Base-by-base conservation (phyloP, 768 basidiomycete genomes). In the Symmetrospora coprosmae region DNA sequence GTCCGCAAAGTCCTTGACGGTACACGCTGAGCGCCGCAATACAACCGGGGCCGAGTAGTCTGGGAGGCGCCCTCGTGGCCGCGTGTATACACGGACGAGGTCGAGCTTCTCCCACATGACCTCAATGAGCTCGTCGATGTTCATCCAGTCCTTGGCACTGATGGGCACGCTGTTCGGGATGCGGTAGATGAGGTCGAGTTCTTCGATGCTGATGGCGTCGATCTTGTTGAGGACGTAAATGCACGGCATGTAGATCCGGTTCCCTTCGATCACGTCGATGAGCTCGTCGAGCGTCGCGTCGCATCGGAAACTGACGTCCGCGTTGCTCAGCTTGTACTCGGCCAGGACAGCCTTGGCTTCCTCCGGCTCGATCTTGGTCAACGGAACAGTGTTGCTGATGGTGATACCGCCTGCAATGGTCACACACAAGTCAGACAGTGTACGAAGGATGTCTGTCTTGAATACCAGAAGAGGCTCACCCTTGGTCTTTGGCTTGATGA, bases 251-350 rank as follows among this genome's bases (percentile, higher is more conserved):
- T 94, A 94, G 16, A 94, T 86, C 82, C 90, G 77, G 72, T 94
- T 96, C 50, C 89, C 94, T 75, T 99, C 94, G 53, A 97, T 82
- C 34, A 97, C 87, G 69, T 99, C 94, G 46, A 99, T 91, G 9
- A 99, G 74, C 71, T 99, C 94, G 71, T 99, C 94, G 1, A 90
- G 81, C 1, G 89, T 96, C 5, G 86, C 88, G 60, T 83, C 82
- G 73, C 97, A 85, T 50, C 94, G 83, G 66, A 99, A 94, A 6
- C 88, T 83, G 50, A 99, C 81, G 69, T 94, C 90, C 13, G 79
- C 83, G 67, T 91, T 96, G 73, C 76, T 87, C 67, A 76, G 63
- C 25, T 43, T 84, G 74, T 96, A 99, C 74, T 99, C 94, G 72
- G 84, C 84, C 60, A 92, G 76, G 23, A 99, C 78, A 19, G 92